Evolutionary conservation across 2,329 filamentous ascomycete species (phyloP).

Genomic region (Cyphellophora europaea): DNA sequence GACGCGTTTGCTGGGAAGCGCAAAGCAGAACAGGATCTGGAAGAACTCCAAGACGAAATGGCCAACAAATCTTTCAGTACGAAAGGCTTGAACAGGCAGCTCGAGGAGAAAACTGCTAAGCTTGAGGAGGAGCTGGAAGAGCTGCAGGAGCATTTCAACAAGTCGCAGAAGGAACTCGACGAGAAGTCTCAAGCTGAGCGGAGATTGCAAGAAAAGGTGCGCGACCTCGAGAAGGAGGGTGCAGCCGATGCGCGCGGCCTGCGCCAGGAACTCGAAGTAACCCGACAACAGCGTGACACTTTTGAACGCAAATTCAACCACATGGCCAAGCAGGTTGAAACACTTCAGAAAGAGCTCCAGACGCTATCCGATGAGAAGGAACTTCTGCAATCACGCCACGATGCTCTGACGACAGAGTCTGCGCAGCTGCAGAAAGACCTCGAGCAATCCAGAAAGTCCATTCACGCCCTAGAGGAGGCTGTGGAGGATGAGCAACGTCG

Average conservation of each 20-base stretch:
- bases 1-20: conserved; percentile 44
- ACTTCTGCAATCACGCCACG: conserved; percentile 58
- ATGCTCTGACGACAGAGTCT: conserved; percentile 58
- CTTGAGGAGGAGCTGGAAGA: conserved; percentile 58
- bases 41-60: conserved; percentile 64
- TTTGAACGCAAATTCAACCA: conserved; percentile 35
- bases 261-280: conserved; percentile 34
- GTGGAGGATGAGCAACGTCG: conserved; percentile 47
- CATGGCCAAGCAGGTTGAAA: conserved; percentile 35
- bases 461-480: conserved; percentile 39
- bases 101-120: conserved; percentile 60
- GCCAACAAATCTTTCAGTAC: conserved; percentile 69
- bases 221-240: conserved; percentile 29
- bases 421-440: conserved; percentile 58
- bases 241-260: conserved; percentile 27
- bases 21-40: conserved; percentile 45
- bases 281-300: conserved; percentile 33
- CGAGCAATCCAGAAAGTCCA: conserved; percentile 31
- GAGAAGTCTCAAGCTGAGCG: conserved; percentile 32
- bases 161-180: conserved; percentile 34
- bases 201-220: conserved; percentile 32
- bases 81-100: conserved; percentile 63
- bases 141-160: conserved; percentile 36
- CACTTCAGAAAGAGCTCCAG: conserved; percentile 51
- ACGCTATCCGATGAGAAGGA: conserved; percentile 55